phyloP scores from a whole-genome alignment of 345 rosid species.

The Brassica cretica region DNA sequence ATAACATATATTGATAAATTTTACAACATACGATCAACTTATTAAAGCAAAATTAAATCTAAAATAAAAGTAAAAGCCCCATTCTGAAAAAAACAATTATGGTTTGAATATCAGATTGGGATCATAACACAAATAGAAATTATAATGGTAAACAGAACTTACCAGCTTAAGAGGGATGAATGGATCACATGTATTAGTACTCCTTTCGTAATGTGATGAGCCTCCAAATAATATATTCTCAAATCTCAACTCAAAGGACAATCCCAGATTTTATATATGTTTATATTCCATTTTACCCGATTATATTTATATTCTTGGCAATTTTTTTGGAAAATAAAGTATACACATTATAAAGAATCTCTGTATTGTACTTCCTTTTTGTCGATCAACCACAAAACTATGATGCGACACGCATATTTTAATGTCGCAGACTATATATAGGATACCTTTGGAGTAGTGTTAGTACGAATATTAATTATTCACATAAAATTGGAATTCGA shows the following conservation, averaged over 20 bases:
- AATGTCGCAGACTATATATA: not conserved
- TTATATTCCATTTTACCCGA: not conserved
- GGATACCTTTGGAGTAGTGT: slow-evolving; percentile 22
- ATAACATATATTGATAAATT: not conserved
- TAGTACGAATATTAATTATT: slow-evolving; percentile 24
- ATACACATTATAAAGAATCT: not conserved
- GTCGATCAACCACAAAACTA: slow-evolving; percentile 24
- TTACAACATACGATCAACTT: not conserved
- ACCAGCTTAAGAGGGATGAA: not conserved
- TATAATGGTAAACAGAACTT: not conserved
- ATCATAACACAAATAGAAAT: not conserved
- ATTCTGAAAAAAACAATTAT: not conserved
- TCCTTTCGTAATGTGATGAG: slow-evolving; percentile 18
- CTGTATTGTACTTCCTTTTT: not conserved
- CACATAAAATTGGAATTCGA: slow-evolving; percentile 17
- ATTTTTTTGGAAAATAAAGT: not conserved
- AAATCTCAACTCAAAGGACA: slow-evolving; percentile 15
- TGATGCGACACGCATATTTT: slow-evolving; percentile 31
- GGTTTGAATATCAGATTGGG: not conserved
- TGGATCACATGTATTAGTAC: not conserved
- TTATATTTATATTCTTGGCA: not conserved
- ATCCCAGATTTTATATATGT: not conserved
- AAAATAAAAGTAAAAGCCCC: not conserved
- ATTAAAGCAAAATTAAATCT: not conserved
- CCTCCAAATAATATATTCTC: slow-evolving; percentile 18